A percentile compares a stretch with the other conserved stretches of the same genome.
These are phyloP conservation scores for Adansonia grandidieri DNA, from an alignment of 441 rosid species.

Conservation along the genomic window DNA sequence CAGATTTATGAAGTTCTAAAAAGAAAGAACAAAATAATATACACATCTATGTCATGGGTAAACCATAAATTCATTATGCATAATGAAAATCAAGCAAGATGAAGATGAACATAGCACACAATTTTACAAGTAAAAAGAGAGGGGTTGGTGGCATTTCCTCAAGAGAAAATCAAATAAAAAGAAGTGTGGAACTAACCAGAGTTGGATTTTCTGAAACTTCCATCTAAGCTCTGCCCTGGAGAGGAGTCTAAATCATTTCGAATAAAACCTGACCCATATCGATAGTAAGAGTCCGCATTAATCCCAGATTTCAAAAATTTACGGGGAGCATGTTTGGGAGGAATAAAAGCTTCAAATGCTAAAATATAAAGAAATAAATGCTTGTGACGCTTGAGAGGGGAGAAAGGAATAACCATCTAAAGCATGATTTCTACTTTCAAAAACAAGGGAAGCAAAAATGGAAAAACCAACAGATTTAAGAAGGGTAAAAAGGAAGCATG, in stretches of 20 bases:
- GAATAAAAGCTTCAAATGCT: slow-evolving; percentile 8
- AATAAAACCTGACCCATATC: slow-evolving; percentile 41
- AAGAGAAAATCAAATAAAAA: slow-evolving; percentile 10
- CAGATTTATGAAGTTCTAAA: not conserved
- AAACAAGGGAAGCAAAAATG: not conserved
- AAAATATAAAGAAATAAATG: slow-evolving; percentile 16
- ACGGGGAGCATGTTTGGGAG: not conserved
- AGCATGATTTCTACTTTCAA: slow-evolving; percentile 12
- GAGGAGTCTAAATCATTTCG: slow-evolving; percentile 47
- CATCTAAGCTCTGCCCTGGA: slow-evolving; percentile 53
- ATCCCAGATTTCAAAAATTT: slow-evolving; percentile 17
- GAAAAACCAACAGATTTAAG: slow-evolving; percentile 4
- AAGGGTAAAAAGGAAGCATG: not conserved
- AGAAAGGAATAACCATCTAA: slow-evolving; percentile 15
- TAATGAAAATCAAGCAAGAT: slow-evolving; percentile 11
- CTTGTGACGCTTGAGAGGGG: not conserved
- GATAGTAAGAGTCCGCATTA: slow-evolving; percentile 14
- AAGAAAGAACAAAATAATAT: not conserved
- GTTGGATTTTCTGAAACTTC: slow-evolving; percentile 59
- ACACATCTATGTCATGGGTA: not conserved
- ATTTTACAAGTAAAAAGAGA: not conserved
- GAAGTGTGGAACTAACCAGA: slow-evolving; percentile 50
- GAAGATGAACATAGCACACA: not conserved
- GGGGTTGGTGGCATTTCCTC: not conserved
- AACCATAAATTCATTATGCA: slow-evolving; percentile 12